Evolutionary conservation across 1,284 basidiomycete genomes (phyloP).

Genomic region (Ceratobasidium sp.): DNA sequence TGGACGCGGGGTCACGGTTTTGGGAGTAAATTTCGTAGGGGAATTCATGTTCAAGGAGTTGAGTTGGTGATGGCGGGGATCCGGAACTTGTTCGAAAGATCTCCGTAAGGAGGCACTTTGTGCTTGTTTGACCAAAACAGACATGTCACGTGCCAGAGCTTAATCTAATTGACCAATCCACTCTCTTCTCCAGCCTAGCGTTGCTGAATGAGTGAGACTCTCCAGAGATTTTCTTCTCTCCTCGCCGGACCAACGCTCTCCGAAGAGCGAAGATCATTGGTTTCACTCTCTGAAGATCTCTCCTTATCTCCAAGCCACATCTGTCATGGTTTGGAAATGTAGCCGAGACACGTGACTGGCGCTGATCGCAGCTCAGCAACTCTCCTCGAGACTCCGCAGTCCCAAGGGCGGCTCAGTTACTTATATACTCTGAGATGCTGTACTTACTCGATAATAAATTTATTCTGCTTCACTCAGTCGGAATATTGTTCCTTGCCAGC

Average conservation of each 20-base stretch:
- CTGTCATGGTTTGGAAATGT: background rate
- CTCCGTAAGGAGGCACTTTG: slow-evolving; percentile 19
- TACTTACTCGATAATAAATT: too few relatives aligned
- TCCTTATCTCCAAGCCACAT: slow-evolving; percentile 55
- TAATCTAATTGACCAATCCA: slow-evolving; percentile 17
- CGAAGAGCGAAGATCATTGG: too few relatives aligned
- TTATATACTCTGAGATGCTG: too few relatives aligned
- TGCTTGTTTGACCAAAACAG: slow-evolving; percentile 20
- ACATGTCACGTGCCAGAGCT: slow-evolving; percentile 16
- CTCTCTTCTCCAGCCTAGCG: slow-evolving; percentile 19
- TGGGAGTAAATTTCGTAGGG: slow-evolving; percentile 27
- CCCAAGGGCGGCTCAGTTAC: too few relatives aligned
- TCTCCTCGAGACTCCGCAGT: too few relatives aligned
- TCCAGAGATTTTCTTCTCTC: background rate
- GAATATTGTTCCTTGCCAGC: too few relatives aligned
- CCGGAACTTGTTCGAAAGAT: slow-evolving; percentile 33
- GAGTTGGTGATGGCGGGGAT: slow-evolving; percentile 16
- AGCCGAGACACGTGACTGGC: too few relatives aligned
- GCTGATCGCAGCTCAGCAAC: too few relatives aligned
- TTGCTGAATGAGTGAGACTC: too few relatives aligned
- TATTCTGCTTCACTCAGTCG: too few relatives aligned
- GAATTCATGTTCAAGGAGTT: slow-evolving; percentile 32
- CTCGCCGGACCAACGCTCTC: slow-evolving; percentile 9
- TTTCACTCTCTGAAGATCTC: slow-evolving; percentile 55
- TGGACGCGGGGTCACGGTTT: slow-evolving; percentile 39